These are phyloP conservation scores for Rhizopogon rudus DNA, from an alignment of 768 basidiomycete genomes.

Conservation along the genomic window DNA sequence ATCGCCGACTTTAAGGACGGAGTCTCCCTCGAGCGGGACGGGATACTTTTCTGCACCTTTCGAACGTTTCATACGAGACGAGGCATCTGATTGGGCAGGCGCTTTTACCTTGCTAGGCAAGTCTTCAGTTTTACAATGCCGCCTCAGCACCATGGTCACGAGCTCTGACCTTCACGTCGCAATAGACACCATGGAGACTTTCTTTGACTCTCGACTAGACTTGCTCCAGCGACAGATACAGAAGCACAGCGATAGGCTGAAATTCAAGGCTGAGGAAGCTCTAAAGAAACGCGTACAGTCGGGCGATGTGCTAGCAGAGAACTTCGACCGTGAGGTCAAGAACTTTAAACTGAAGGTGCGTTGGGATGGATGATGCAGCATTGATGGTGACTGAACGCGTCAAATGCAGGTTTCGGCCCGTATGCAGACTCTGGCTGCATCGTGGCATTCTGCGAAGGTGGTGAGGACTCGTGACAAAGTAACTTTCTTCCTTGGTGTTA, in stretches of 20 bases:
- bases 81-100: conserved; percentile 70
- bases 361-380: not conserved
- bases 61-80: conserved; percentile 72
- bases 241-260: conserved; percentile 81
- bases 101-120: conserved; percentile 84
- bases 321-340: conserved; percentile 82
- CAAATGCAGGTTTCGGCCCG: conserved; percentile 65
- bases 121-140: conserved; percentile 13
- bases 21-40: conserved; percentile 24
- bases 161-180: not conserved
- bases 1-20: conserved; percentile 30
- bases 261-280: conserved; percentile 75
- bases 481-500: conserved; percentile 92
- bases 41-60: conserved; percentile 66
- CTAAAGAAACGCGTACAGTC: conserved; percentile 57
- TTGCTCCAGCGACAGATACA: conserved; percentile 79
- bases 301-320: conserved; percentile 64
- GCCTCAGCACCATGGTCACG: not conserved
- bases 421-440: conserved; percentile 67
- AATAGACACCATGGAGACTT: conserved; percentile 90
- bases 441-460: conserved; percentile 93
- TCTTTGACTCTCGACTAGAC: conserved; percentile 87
- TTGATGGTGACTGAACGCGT: not conserved
- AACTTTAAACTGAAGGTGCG: conserved; percentile 81
- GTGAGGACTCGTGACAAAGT: conserved; percentile 79